Base-by-base conservation (phyloP, 257 asterid genomes). In the Solanum rostratum region DNA sequence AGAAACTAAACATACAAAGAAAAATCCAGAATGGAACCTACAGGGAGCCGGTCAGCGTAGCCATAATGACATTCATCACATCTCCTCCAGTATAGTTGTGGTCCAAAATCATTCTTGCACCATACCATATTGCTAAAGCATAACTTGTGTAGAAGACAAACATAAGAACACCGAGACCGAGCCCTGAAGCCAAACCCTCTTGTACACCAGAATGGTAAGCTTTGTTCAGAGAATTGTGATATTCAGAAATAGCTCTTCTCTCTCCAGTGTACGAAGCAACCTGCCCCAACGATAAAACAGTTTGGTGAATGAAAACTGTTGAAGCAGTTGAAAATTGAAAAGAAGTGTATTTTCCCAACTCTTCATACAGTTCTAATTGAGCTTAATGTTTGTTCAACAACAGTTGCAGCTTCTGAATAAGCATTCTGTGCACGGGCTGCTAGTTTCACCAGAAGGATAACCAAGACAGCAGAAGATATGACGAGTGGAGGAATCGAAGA, bases 221-320 rank as follows among this genome's bases (percentile, higher is more conserved):
- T 62, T 55, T 88, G 33, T 83, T 89, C 13, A 95, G 93, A 76
- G 97, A 91, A 50, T 78, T 89, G 84, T 84, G 84, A 53, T 93
- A 93, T 68, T 89, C 82, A 5, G 88, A 52, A 82, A 90, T 89
- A 18, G 95, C 98, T 46, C 85, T 90, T 84, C 92, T 93, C 90
- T 95, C 98, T 60, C 97, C 97, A 0, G 95, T 92, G 55, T 88
- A 93, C 0, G 98, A 91, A 11, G 95, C 95, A 50, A 95, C 98
- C 98, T 94, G 88, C 52, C 15, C 59, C 22, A 74, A 52, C 12
- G 9, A 78, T 78, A 8, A 78, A 78, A 45, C 2, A 29, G 5
- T 3, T 50, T 50, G n/a, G 27, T 78, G 63, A 78, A 27, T 9
- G 12, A 27, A 18, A 27, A 46, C 68, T 79, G 22, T n/a, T 29